A percentile compares a stretch with the other conserved stretches of the same genome.
These are phyloP conservation scores for Castanea crenata DNA, from an alignment of 306 rosid genomes.

Conservation along the genomic window DNA sequence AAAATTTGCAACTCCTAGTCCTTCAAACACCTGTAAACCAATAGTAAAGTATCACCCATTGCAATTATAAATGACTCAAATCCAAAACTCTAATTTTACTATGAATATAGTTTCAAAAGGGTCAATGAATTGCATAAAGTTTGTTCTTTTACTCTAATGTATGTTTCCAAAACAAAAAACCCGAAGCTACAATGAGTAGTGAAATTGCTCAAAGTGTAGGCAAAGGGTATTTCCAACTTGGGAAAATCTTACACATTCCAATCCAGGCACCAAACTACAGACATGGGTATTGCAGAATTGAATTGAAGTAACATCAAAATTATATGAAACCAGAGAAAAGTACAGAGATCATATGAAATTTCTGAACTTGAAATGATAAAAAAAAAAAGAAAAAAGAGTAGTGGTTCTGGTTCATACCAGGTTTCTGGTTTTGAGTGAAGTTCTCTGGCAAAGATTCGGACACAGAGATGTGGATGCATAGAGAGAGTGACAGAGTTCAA, in stretches of 20 bases:
- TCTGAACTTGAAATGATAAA: neutral
- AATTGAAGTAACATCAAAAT: neutral
- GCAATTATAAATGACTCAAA: neutral
- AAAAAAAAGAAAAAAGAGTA: neutral
- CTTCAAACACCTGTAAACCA: conserved; percentile 18
- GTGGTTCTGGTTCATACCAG: conserved; percentile 25
- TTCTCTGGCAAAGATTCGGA: neutral
- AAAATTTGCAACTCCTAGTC: neutral
- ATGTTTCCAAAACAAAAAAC: neutral
- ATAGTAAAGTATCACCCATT: conserved; percentile 7
- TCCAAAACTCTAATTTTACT: neutral
- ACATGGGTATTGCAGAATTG: neutral
- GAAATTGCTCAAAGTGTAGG: neutral
- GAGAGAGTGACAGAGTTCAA: neutral
- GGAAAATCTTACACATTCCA: neutral
- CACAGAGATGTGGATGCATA: neutral
- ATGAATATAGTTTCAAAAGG: neutral
- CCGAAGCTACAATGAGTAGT: neutral
- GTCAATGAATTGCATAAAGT: neutral
- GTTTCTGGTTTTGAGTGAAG: neutral
- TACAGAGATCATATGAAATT: neutral
- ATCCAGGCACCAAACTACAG: neutral
- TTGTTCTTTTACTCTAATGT: neutral
- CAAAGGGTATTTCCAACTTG: neutral
- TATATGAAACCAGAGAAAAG: neutral